A percentile compares a stretch with the other conserved stretches of the same genome.
phyloP scores from a whole-genome alignment of 352 stramenopile genomes.

The Globisporangium rhizosaccharum region DNA sequence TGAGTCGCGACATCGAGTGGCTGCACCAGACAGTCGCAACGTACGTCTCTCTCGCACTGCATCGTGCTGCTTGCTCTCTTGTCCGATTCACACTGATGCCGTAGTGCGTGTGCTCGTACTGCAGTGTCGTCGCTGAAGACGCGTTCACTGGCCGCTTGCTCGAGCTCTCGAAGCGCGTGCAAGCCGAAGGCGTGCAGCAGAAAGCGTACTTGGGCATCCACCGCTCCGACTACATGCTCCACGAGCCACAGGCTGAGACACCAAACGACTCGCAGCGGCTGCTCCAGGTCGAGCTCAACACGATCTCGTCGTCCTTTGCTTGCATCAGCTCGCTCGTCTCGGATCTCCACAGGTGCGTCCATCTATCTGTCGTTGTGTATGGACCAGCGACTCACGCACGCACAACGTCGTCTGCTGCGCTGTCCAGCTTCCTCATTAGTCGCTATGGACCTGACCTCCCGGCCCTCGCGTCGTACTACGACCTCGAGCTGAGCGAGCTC shows the following conservation, averaged over 20 bases:
- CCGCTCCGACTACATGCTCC: conserved; percentile 95
- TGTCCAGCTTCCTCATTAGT: conserved; percentile 34
- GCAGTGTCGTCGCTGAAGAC: conserved; percentile 75
- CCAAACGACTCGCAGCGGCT: conserved; percentile 53
- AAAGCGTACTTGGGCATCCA: conserved; percentile 87
- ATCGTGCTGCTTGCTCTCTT: not conserved
- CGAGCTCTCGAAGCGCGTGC: conserved; percentile 66
- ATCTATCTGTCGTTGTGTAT: not conserved
- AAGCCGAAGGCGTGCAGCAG: conserved; percentile 66
- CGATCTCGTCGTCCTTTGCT: conserved; percentile 97
- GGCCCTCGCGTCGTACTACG: conserved; percentile 48
- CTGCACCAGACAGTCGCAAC: conserved; percentile 61
- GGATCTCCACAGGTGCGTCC: conserved; percentile 72
- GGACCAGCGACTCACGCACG: not conserved
- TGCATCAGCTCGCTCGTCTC: conserved; percentile 91
- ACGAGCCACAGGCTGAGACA: conserved; percentile 50
- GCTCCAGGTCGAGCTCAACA: conserved; percentile 97
- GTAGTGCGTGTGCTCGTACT: not conserved
- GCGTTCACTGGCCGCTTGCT: conserved; percentile 81
- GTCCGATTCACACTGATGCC: not conserved
- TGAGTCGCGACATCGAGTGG: conserved; percentile 78
- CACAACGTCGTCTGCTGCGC: not conserved
- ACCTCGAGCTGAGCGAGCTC: conserved; percentile 32
- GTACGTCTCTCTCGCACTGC: conserved; percentile 7
- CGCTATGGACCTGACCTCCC: conserved; percentile 46